Evolutionary conservation across 768 basidiomycete genomes (phyloP).

Genomic region (Dacryopinax spathularia): DNA sequence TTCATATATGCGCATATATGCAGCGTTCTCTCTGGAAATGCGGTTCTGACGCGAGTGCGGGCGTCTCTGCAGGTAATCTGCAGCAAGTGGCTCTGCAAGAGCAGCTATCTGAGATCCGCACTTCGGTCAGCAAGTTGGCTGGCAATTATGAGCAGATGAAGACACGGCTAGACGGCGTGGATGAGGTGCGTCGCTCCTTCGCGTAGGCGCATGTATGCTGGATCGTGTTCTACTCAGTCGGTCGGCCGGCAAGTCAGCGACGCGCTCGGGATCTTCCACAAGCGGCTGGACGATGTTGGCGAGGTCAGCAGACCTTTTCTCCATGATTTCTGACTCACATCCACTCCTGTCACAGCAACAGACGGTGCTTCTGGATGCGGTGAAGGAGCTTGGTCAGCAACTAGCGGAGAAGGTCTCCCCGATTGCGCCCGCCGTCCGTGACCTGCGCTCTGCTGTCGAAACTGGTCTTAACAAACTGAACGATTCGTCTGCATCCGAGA

Average conservation of each 20-base stretch:
- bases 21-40: neutral
- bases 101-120: neutral
- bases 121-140: neutral
- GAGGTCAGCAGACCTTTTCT: neutral
- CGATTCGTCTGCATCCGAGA: too few relatives aligned
- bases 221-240: neutral
- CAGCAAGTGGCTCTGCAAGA: neutral
- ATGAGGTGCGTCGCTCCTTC: neutral
- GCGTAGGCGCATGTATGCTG: neutral
- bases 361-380: neutral
- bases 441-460: neutral
- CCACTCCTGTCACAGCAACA: neutral
- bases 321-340: neutral
- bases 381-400: neutral
- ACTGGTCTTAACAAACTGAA: neutral
- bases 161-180: neutral
- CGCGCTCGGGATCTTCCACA: neutral
- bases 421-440: neutral
- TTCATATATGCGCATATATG: constrained; percentile 3
- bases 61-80: neutral
- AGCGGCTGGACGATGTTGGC: neutral
- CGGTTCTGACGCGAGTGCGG: neutral
- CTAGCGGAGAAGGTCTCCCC: neutral
- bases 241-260: neutral
- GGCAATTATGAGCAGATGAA: neutral